phyloP scores from a whole-genome alignment of 1,284 basidiomycete genomes.

The Ustanciosporium gigantosporum region DNA sequence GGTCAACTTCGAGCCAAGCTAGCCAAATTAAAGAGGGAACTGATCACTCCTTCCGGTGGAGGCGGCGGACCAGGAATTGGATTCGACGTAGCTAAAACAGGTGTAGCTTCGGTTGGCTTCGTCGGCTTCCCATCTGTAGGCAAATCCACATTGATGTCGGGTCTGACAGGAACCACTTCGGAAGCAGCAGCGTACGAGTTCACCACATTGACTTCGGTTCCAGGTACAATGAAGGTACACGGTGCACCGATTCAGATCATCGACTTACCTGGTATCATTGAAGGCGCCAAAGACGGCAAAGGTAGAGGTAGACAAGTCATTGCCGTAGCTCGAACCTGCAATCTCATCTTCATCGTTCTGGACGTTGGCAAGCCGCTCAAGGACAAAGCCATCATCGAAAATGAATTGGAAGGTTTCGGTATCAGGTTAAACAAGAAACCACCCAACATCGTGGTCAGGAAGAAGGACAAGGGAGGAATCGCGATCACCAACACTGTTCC shows the following conservation, averaged over 20 bases:
- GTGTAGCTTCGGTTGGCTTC: conserved; percentile 85
- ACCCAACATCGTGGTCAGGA: conserved; percentile 77
- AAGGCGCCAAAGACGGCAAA: conserved; percentile 96
- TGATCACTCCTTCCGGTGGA: conserved; percentile 81
- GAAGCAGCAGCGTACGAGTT: conserved; percentile 99
- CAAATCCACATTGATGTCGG: conserved; percentile 92
- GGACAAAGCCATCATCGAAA: conserved; percentile 88
- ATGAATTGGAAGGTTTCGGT: conserved; percentile 93
- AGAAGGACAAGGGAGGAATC: conserved; percentile 87
- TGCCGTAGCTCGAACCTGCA: conserved; percentile 94
- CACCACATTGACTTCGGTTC: conserved; percentile 76
- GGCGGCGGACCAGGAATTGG: conserved; percentile 70
- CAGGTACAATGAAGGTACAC: conserved; percentile 85
- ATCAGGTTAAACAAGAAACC: conserved; percentile 95
- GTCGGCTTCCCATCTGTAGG: conserved; percentile 63
- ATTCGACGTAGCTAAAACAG: conserved; percentile 96
- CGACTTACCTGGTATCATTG: conserved; percentile 87
- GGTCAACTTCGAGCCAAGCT: conserved; percentile 98
- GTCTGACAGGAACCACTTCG: conserved; percentile 94
- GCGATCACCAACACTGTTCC: conserved; percentile 68
- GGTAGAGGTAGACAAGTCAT: conserved; percentile 94
- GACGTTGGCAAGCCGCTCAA: conserved; percentile 94
- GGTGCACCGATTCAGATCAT: conserved; percentile 81
- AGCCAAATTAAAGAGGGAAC: conserved; percentile 91
- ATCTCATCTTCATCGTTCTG: conserved; percentile 97